phyloP scores from a whole-genome alignment of 148 eudicot species.

The Amaranthus cruentus region DNA sequence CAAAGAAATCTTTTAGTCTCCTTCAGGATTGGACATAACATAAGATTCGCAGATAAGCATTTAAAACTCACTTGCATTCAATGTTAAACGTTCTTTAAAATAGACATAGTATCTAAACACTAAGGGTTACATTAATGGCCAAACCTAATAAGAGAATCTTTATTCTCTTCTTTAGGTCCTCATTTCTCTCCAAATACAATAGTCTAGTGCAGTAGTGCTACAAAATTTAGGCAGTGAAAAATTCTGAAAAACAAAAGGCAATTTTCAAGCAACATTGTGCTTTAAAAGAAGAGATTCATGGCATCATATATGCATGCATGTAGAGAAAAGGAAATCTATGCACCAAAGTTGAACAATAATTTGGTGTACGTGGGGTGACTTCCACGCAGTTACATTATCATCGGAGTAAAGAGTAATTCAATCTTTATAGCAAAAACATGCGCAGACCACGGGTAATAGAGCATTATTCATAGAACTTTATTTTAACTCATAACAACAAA shows the following conservation, averaged over 20 bases:
- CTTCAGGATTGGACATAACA: neutral
- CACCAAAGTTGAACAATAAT: neutral
- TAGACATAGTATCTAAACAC: conserved; percentile 4
- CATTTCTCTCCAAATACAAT: neutral
- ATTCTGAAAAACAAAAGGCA: neutral
- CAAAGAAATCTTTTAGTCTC: no score
- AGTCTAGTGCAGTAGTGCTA: neutral
- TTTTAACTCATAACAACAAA: neutral
- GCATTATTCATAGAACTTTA: neutral
- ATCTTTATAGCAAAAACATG: neutral
- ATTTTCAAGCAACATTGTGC: neutral
- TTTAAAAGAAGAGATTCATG: neutral
- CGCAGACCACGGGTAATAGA: neutral
- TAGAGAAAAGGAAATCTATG: neutral
- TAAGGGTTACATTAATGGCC: neutral
- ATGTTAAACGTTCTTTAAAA: neutral
- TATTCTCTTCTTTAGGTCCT: neutral
- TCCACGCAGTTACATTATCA: neutral
- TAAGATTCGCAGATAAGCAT: neutral
- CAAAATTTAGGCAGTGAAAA: neutral
- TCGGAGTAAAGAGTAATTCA: neutral
- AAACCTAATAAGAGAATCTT: neutral
- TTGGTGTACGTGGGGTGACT: neutral
- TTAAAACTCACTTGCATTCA: neutral
- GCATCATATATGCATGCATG: neutral